These are phyloP conservation scores for Seiridium unicorne DNA, from an alignment of 2,329 filamentous ascomycete genomes.

Conservation along the genomic window DNA sequence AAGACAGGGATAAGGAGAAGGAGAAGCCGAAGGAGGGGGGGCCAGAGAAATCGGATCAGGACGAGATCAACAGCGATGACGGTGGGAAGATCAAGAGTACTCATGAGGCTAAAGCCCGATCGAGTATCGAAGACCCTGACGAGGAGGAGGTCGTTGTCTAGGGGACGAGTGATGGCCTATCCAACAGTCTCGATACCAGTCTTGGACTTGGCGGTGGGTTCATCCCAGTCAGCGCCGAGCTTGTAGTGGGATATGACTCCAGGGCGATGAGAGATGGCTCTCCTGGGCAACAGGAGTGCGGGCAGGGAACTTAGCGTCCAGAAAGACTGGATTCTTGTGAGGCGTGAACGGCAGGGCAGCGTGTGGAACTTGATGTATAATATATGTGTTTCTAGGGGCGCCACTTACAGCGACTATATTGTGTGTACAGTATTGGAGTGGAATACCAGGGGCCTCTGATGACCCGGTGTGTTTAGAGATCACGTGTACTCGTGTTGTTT, in stretches of 20 bases:
- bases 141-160: conserved; percentile 38
- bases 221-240: conserved; percentile 8
- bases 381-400: conserved; percentile 16
- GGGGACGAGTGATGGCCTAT: conserved; percentile 13
- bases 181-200: not conserved
- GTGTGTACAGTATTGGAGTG: conserved; percentile 18
- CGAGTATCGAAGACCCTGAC: conserved; percentile 60
- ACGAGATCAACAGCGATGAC: conserved; percentile 36
- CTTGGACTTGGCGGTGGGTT: not conserved
- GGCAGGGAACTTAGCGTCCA: not conserved
- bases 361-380: conserved; percentile 16
- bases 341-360: not conserved
- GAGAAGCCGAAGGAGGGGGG: conserved; percentile 24
- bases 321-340: not conserved
- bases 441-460: conserved; percentile 11
- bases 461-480: not conserved
- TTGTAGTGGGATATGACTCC: not conserved
- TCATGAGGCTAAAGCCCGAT: conserved; percentile 52
- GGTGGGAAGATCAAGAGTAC: conserved; percentile 42
- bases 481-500: not conserved
- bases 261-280: not conserved
- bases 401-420: conserved; percentile 12
- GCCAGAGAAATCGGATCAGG: conserved; percentile 23
- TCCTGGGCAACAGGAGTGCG: not conserved
- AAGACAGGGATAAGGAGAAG: conserved; percentile 30